phyloP scores from a whole-genome alignment of 2,329 filamentous ascomycete genomes.

The Botrytis medusae region DNA sequence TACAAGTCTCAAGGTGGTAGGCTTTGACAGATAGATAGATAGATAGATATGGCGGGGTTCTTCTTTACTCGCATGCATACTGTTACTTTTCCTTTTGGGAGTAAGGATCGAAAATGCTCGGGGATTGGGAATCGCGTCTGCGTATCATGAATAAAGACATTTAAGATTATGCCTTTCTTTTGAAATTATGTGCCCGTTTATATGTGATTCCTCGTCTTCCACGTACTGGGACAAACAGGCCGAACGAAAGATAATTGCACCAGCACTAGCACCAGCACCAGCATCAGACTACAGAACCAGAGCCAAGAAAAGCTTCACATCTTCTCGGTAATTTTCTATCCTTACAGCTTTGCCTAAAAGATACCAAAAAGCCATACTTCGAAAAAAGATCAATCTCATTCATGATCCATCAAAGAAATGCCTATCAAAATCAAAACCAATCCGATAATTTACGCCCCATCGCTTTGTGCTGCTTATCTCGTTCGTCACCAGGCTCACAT shows the following conservation, averaged over 20 bases:
- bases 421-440: constrained; percentile 11
- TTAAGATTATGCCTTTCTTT: background rate
- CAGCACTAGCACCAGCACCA: background rate
- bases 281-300: background rate
- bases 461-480: background rate
- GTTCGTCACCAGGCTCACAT: background rate
- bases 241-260: background rate
- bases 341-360: constrained; percentile 1
- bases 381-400: constrained; percentile 9
- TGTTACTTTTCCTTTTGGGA: background rate
- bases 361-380: background rate
- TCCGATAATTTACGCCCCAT: constrained; percentile 3
- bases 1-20: background rate
- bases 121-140: background rate
- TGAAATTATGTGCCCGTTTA: background rate
- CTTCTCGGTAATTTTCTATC: background rate
- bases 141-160: background rate
- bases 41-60: background rate
- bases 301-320: background rate
- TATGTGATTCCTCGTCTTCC: background rate
- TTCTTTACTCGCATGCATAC: constrained; percentile 2
- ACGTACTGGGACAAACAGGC: background rate
- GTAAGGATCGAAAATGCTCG: background rate
- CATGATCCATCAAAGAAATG: constrained; percentile 5
- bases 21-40: constrained; percentile 3